Base-by-base conservation (phyloP, 2,329 filamentous ascomycete genomes). In the Paracorniculantispora psalliotae region DNA sequence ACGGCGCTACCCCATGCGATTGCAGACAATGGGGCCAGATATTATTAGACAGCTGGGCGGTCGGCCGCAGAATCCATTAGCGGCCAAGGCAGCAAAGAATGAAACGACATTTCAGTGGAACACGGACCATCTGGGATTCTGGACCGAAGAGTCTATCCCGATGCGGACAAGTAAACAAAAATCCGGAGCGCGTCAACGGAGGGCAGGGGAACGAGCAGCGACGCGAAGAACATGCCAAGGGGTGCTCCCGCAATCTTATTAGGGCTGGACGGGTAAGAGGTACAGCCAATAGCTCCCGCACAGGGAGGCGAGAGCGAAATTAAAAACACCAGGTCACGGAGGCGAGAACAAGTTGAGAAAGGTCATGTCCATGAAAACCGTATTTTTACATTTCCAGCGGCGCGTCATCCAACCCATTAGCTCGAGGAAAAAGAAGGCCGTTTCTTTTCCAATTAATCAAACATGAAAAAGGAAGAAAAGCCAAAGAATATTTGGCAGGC, bases 151-250 rank as follows among this genome's bases (percentile, higher is more conserved):
- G n/a, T 30, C 41, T 26, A 19, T 50, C 52, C 52, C 41, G 52
- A 55, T 55, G 33, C 41, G 41, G 52, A 55, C 41, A 55, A 55
- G 52, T 55, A 55, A 55, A 55, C 52, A 55, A 47, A 44, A 55
- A 35, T 15, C 13, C 25, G 19, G 13, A 17, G 41, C 52, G 52
- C 52, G 52, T 55, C 52, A 25, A n/a, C n/a, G n/a, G n/a, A 9
- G 19, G 13, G 19, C 43, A 17, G 43, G 25, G 52, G 52, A 37
- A 15, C 52, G 28, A 53, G 41, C n/a, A n/a, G 26, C 28, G 52
- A 56, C 52, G 43, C 28, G 52, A 26, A 56, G 8, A 28, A 26
- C 49, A 25, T 26, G 41, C 41, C 28, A 26, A 56, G n/a, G 23
- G 26, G 25, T 43, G 12, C 9, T 21, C 23, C n/a, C 9, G 43